Base-by-base conservation (phyloP, 805 yeast genomes). In the Soucietia sequanensis region DNA sequence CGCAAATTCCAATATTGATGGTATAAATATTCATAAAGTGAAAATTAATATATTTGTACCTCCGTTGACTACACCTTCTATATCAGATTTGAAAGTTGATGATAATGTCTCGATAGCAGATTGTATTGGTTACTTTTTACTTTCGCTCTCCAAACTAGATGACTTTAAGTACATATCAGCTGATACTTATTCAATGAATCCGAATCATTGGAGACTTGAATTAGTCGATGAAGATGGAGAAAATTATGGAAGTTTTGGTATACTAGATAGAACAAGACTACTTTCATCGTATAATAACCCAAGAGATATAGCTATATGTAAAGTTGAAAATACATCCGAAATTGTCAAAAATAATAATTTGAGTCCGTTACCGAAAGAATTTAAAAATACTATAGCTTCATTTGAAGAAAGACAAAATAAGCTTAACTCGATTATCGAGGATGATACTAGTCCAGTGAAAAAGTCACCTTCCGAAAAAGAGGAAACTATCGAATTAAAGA, bases 211-310 rank as follows among this genome's bases (percentile, higher is more conserved):
- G 93, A 71, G 81, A 35, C 52, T 91, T 22, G 84, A 84, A 38
- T 68, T 91, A 15, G 89, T 84, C 1, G 99, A 93, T 55, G 98
- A 91, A 33, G 97, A 90, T 54, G 91, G 91, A 6, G 96, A 95
- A 33, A 81, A 85, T 24, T 89, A 87, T 35, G 99, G 95, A 46
- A 86, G 88, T 34, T 90, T 93, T 65, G 98, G 98, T 2, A 78
- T 90, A 1, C 64, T 93, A 36, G 91, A 84, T 29, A 66, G 97
- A 43, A 70, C 76, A 0, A 68, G 90, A 34, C 48, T 65, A 4
- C 65, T 93, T 18, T 66, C 79, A 2, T 78, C 91, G 0, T 86
- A 88, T 55, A 85, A 88, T 16, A 82, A 80, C 35, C 70, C 72
- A 4, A 86, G 81, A 44, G 96, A 88, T 45, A 75, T 93, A 37